Evolutionary conservation across 371 early-diverging fungal genomes (phyloP).

Genomic region (Mucor circinelloides): DNA sequence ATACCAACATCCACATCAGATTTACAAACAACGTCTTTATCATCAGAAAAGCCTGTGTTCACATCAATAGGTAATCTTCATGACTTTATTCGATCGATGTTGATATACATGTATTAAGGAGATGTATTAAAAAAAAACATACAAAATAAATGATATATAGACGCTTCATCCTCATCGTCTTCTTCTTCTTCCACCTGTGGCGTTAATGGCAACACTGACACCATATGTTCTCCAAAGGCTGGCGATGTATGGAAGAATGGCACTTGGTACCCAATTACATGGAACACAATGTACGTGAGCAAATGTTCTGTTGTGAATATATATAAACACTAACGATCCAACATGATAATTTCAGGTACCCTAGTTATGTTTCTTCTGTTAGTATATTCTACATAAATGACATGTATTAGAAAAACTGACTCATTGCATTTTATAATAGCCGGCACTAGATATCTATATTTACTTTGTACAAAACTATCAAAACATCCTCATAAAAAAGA

Average conservation of each 20-base stretch:
- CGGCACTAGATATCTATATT: conserved; percentile 18
- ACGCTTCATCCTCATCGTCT: background rate
- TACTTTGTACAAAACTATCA: conserved; percentile 30
- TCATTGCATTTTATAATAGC: conserved; percentile 6
- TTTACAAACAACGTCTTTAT: background rate
- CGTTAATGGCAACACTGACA: conserved; percentile 22
- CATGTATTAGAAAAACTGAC: background rate
- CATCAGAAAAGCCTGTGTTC: background rate
- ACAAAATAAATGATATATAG: background rate
- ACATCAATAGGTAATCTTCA: background rate
- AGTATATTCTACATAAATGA: background rate
- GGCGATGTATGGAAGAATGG: conserved; percentile 29
- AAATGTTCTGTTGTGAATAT: background rate
- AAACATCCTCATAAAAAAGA: conserved; percentile 19
- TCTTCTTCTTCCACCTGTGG: conserved; percentile 14
- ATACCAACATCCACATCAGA: background rate
- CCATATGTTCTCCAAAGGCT: conserved; percentile 29
- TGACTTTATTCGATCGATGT: background rate
- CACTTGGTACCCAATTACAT: conserved; percentile 32
- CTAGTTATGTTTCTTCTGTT: conserved; percentile 21
- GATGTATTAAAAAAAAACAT: background rate
- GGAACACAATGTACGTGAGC: conserved; percentile 26
- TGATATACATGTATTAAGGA: background rate
- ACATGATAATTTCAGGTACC: conserved; percentile 10
- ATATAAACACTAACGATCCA: background rate